phyloP scores from a whole-genome alignment of 2,329 filamentous ascomycete species.

The Botrytis cinerea region DNA sequence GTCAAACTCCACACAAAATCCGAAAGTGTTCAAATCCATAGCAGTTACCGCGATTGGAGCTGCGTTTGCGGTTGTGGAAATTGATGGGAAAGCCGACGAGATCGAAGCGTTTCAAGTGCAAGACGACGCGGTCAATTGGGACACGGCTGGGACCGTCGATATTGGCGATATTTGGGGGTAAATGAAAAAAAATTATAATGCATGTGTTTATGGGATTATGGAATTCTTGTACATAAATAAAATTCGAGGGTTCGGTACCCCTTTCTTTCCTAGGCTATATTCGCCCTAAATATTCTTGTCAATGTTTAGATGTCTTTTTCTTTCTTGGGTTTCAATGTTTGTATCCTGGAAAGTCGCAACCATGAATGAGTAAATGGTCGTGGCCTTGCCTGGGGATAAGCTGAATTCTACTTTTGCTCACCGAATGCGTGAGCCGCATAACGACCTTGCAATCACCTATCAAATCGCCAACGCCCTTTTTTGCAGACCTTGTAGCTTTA shows the following conservation, averaged over 20 bases:
- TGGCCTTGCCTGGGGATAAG: not conserved
- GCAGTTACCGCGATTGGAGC: constrained; percentile 26
- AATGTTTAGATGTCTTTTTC: not conserved
- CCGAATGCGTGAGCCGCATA: not conserved
- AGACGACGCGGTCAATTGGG: constrained; percentile 16
- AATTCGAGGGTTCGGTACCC: not conserved
- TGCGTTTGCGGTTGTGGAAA: constrained; percentile 26
- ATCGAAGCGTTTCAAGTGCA: constrained; percentile 7
- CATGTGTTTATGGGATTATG: not conserved
- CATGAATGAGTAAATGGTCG: too few species aligned
- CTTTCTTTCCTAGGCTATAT: not conserved
- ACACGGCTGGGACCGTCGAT: constrained; percentile 15
- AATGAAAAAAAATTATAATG: not conserved
- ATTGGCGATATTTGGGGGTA: constrained; percentile 23
- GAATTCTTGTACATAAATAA: not conserved
- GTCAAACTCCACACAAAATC: constrained; percentile 26
- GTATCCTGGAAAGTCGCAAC: not conserved
- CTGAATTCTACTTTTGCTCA: not conserved
- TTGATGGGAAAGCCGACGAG: not conserved
- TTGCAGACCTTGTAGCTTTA: not conserved
- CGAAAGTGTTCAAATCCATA: constrained; percentile 20
- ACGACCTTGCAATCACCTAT: not conserved
- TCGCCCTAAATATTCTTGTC: not conserved
- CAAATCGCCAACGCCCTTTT: constrained; percentile 9
- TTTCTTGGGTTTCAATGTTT: not conserved